Conservation (phyloP, 1,284 basidiomycete genomes). For the Heliocybe sulcata region DNA sequence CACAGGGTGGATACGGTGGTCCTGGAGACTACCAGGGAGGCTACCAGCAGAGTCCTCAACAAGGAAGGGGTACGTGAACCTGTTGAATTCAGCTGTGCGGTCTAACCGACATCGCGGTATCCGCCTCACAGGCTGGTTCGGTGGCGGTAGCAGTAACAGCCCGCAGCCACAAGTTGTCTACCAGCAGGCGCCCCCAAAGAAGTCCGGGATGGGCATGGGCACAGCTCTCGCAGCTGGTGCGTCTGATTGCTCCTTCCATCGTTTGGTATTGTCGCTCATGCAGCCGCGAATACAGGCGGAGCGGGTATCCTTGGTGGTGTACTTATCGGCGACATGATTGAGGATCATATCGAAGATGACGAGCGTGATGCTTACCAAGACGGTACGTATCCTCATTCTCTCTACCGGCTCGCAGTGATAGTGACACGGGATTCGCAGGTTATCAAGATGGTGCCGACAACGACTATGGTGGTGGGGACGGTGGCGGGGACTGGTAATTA, state of each 20-base stretch:
- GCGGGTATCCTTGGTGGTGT: conserved; percentile 54
- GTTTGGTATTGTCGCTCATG: not conserved
- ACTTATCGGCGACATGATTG: conserved; percentile 42
- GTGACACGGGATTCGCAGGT: conserved; percentile 4
- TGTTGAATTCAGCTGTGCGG: not conserved
- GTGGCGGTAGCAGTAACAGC: conserved; percentile 19
- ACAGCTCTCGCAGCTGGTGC: conserved; percentile 30
- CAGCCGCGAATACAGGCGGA: conserved; percentile 29
- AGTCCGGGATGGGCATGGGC: conserved; percentile 36
- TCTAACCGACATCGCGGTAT: not conserved
- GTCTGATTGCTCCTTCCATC: too few species aligned
- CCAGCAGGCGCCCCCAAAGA: conserved; percentile 26
- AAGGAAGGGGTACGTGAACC: conserved; percentile 4
- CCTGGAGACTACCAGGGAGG: conserved; percentile 11
- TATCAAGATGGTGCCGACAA: conserved; percentile 11
- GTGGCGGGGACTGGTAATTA: conserved; percentile 15
- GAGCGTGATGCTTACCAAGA: conserved; percentile 28
- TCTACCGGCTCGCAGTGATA: not conserved
- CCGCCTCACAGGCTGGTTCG: conserved; percentile 24
- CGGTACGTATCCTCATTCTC: conserved; percentile 21
- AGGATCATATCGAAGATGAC: conserved; percentile 33
- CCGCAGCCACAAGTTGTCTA: conserved; percentile 24
- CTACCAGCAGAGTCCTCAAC: conserved; percentile 19
- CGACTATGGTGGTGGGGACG: conserved; percentile 9
- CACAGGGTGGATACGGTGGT: conserved; percentile 19